Base-by-base conservation (phyloP, 2,329 filamentous ascomycete genomes). In the Camillea tinctor region DNA sequence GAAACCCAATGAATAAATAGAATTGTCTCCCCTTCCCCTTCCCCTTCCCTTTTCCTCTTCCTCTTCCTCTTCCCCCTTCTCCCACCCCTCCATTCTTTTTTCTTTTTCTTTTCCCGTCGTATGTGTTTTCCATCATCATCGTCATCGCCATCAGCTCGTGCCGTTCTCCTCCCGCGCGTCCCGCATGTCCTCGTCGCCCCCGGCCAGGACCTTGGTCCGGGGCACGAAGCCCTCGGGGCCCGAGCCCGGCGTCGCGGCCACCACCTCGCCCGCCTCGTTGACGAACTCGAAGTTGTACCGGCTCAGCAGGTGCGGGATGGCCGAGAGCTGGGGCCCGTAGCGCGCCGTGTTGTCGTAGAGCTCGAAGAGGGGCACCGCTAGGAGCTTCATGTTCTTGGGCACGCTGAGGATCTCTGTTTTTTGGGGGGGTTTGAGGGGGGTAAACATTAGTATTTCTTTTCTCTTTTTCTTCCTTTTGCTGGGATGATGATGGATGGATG, bases 381-480 rank as follows among this genome's bases (percentile, higher is more conserved):
- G 88, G 22, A 99, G 87, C 76, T 99, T 99, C 95, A 99, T 98
- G 79, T 99, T 99, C 81, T 99, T 99, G 0, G 95, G 95, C 8
- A 99, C 95, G 71, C 91, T 96, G 50, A 99, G 84, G 15, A 98
- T 91, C 80, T 97, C 93, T 96, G 74, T 58, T 7, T 52, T 24
- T 48, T 50, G 48, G 7, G 21, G 19, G 20, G 50, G 62, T 70
- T 68, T n/a, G n/a, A 74, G 67, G 63, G 54, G 22, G 17, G 26
- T n/a, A 19, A 21, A 52, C 11, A 15, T 26, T n/a, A 20, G 20
- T 4, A 54, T 30, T 30, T 15, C 6, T 2, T 44, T n/a, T n/a
- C 36, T 17, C 9, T 40, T 13, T 40, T 13, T 40, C 36, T n/a
- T n/a, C 36, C 2, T 44, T 11, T 1, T 44, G 2, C 6, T 30